These are phyloP conservation scores for Perilla frutescens DNA, from an alignment of 257 asterid species.

Conservation along the genomic window DNA sequence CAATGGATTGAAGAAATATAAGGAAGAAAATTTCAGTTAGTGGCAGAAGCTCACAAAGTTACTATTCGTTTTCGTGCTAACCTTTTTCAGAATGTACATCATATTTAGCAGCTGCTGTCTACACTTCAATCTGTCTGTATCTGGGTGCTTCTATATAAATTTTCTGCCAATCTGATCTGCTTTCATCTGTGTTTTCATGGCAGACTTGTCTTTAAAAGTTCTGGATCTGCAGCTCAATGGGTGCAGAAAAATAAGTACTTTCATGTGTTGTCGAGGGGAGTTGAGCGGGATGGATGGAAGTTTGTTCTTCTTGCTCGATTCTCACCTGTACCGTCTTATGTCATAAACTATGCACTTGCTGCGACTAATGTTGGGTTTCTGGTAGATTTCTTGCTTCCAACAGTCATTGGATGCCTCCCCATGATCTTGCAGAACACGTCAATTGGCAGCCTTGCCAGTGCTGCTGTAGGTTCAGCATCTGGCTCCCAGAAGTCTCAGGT, in stretches of 20 bases:
- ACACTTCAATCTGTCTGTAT: background rate
- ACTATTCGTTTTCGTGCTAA: background rate
- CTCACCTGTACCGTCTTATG: constrained; percentile 93
- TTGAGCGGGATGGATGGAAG: constrained; percentile 90
- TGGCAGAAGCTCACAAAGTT: background rate
- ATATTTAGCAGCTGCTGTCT: background rate
- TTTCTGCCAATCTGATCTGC: constrained; percentile 8
- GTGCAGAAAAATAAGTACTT: constrained; percentile 77
- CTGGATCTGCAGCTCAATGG: constrained; percentile 70
- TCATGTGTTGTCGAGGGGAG: constrained; percentile 73
- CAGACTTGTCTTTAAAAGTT: constrained; percentile 70
- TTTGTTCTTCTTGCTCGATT: constrained; percentile 95
- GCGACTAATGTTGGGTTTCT: constrained; percentile 76
- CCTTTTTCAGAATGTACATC: constrained; percentile 1
- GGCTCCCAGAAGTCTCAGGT: constrained; percentile 58
- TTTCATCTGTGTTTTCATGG: constrained; percentile 9
- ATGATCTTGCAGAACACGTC: constrained; percentile 98
- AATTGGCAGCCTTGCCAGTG: constrained; percentile 94
- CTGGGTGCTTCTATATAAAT: background rate
- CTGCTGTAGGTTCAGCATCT: constrained; percentile 84
- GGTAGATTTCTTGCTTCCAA: constrained; percentile 86
- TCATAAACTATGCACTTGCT: constrained; percentile 91
- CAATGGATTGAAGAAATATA: background rate
- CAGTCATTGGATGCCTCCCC: constrained; percentile 89
- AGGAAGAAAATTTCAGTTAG: background rate